Evolutionary conservation across 2,329 filamentous ascomycete species (phyloP).

Genomic region (Periconia sp.): DNA sequence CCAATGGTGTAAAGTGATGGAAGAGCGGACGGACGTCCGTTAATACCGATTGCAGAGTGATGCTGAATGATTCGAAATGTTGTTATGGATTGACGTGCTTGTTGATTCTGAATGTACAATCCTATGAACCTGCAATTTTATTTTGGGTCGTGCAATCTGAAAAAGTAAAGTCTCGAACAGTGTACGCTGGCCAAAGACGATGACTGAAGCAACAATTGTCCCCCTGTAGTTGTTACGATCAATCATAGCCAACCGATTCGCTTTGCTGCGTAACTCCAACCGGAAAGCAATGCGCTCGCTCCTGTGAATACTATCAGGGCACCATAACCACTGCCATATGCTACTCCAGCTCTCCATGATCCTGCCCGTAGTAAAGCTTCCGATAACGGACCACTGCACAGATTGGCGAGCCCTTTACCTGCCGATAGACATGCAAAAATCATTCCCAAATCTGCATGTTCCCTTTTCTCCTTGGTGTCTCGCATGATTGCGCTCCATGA

Average conservation of each 20-base stretch:
- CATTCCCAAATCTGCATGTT: slow-evolving; percentile 49
- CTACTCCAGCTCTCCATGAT: slow-evolving; percentile 39
- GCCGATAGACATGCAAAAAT: slow-evolving; percentile 52
- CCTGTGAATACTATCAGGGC: slow-evolving; percentile 48
- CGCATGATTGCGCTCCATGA: slow-evolving; percentile 51
- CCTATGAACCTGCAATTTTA: neutral
- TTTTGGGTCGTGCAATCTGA: neutral
- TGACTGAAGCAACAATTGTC: neutral
- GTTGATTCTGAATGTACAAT: neutral
- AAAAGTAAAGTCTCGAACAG: neutral
- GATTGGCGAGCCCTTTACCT: slow-evolving; percentile 55
- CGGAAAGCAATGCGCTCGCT: slow-evolving; percentile 37
- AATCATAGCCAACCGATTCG: slow-evolving; percentile 29
- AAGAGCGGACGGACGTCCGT: no score
- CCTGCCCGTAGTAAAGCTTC: slow-evolving; percentile 47
- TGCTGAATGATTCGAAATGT: neutral
- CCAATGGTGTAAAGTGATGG: neutral
- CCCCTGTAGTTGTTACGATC: neutral
- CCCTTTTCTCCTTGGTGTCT: slow-evolving; percentile 42
- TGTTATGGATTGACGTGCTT: neutral
- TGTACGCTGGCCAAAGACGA: neutral
- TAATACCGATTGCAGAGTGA: neutral
- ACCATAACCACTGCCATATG: slow-evolving; percentile 49
- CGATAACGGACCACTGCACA: slow-evolving; percentile 55
- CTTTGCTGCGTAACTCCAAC: slow-evolving; percentile 33